These are phyloP conservation scores for Phytophthora citricola DNA, from an alignment of 352 stramenopile species.

Conservation along the genomic window DNA sequence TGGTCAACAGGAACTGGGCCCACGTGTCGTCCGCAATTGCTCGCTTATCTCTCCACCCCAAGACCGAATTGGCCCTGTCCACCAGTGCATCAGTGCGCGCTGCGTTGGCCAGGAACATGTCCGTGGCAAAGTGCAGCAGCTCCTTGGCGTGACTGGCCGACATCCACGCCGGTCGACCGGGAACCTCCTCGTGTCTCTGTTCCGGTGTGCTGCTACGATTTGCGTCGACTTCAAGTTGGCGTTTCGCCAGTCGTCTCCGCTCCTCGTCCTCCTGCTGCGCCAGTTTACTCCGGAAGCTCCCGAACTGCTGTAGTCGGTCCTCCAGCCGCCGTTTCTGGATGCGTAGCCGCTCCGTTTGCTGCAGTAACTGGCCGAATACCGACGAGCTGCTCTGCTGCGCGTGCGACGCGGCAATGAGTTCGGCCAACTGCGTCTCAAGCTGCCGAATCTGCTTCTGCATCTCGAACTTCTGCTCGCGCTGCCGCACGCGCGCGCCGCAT, in stretches of 20 bases:
- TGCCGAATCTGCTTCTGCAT: constrained; percentile 40
- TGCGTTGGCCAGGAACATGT: constrained; percentile 37
- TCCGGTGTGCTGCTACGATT: constrained; percentile 9
- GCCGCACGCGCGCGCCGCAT: constrained; percentile 49
- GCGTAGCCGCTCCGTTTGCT: constrained; percentile 31
- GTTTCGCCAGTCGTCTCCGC: constrained; percentile 7
- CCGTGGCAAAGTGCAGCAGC: constrained; percentile 28
- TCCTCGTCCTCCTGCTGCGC: constrained; percentile 28
- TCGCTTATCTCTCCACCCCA: constrained; percentile 56
- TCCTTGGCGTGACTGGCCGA: background rate
- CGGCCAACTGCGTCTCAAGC: constrained; percentile 36
- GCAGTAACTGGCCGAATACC: constrained; percentile 28
- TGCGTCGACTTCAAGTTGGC: background rate
- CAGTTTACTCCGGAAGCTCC: constrained; percentile 29
- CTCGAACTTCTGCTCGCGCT: constrained; percentile 29
- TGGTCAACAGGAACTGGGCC: constrained; percentile 56
- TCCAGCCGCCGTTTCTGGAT: constrained; percentile 27
- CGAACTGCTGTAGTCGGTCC: constrained; percentile 22
- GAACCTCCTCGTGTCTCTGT: constrained; percentile 9
- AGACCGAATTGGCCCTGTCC: constrained; percentile 28
- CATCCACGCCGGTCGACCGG: constrained; percentile 34
- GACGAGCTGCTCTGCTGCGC: constrained; percentile 11
- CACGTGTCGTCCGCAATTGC: constrained; percentile 41
- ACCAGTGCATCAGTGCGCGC: constrained; percentile 26
- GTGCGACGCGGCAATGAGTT: constrained; percentile 13